phyloP scores from a whole-genome alignment of 805 yeast species.

The Wickerhamiella azyma region DNA sequence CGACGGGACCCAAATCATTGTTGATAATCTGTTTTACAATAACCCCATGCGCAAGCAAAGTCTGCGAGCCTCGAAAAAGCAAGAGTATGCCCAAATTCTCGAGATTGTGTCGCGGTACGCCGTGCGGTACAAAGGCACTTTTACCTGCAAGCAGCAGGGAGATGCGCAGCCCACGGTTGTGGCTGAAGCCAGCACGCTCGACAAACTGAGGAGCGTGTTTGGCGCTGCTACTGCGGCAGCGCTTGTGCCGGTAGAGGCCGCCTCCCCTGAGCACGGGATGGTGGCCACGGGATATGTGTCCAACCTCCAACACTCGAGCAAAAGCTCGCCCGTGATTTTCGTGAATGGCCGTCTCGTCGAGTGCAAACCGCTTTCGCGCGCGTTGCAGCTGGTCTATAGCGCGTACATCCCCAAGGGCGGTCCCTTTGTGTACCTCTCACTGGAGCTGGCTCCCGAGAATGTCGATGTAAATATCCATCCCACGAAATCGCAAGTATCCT shows the following conservation, averaged over 20 bases:
- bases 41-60: slow-evolving; percentile 66
- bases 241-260: slow-evolving; percentile 33
- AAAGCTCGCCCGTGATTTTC: slow-evolving; percentile 60
- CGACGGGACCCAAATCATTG: slow-evolving; percentile 70
- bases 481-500: slow-evolving; percentile 82
- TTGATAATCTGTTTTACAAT: slow-evolving; percentile 83
- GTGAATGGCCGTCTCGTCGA: slow-evolving; percentile 73
- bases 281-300: slow-evolving; percentile 49
- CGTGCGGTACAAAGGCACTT: slow-evolving; percentile 51
- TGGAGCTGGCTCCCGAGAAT: slow-evolving; percentile 52
- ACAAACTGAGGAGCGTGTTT: slow-evolving; percentile 58
- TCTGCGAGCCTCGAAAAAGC: slow-evolving; percentile 34
- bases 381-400: slow-evolving; percentile 48
- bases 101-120: slow-evolving; percentile 80
- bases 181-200: slow-evolving; percentile 34
- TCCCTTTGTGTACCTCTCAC: slow-evolving; percentile 63
- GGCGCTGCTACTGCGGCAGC: slow-evolving; percentile 60
- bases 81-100: slow-evolving; percentile 62
- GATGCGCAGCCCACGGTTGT: slow-evolving; percentile 52
- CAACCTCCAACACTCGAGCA: slow-evolving; percentile 55
- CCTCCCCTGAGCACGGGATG: slow-evolving; percentile 34
- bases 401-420: slow-evolving; percentile 64
- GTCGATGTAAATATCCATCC: slow-evolving; percentile 95
- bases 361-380: slow-evolving; percentile 67
- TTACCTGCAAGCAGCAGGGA: slow-evolving; percentile 68